Percentiles rank a stretch among this genome's conserved stretches.
Conservation (phyloP, 192 early-diverging fungal genomes). For the Coemansia sp. region DNA sequence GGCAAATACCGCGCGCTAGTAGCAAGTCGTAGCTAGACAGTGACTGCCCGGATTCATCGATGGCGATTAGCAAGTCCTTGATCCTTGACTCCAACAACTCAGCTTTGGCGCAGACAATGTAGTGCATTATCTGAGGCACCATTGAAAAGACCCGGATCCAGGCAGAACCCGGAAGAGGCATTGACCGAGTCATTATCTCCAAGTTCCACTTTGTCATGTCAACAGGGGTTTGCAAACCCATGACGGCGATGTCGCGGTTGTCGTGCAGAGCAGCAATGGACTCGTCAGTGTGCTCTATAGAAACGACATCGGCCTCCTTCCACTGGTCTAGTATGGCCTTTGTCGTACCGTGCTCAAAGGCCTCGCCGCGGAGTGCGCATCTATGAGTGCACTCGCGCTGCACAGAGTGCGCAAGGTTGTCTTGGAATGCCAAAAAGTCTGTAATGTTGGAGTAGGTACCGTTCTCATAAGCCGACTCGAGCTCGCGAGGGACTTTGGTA, state of each 20-base stretch:
- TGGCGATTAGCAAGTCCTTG: conserved; percentile 7
- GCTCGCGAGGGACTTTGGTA: conserved; percentile 81
- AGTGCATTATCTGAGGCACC: conserved; percentile 45
- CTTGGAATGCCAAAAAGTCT: conserved; percentile 82
- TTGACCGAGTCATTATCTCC: conserved; percentile 36
- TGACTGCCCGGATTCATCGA: conserved; percentile 1
- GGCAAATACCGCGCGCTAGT: conserved; percentile 24
- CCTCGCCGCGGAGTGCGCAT: conserved; percentile 65
- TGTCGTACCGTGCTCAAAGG: conserved; percentile 51
- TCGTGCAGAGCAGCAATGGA: conserved; percentile 47
- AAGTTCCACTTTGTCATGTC: conserved; percentile 32
- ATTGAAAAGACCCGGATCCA: conserved; percentile 35
- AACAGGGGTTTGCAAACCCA: conserved; percentile 44
- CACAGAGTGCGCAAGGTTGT: conserved; percentile 67
- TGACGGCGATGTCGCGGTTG: conserved; percentile 69
- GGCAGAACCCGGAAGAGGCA: conserved; percentile 19
- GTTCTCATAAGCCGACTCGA: conserved; percentile 78
- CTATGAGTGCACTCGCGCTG: conserved; percentile 68
- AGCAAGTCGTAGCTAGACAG: conserved; percentile 18
- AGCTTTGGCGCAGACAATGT: conserved; percentile 17
- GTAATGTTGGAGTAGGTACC: conserved; percentile 86
- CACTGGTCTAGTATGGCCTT: conserved; percentile 56
- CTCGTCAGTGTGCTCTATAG: conserved; percentile 59
- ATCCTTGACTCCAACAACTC: conserved; percentile 14
- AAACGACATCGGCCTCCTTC: conserved; percentile 54